Percentiles rank a stretch among this genome's conserved stretches.
phyloP scores from a whole-genome alignment of 2,329 filamentous ascomycete species.

The Aspergillus eucalypticola region DNA sequence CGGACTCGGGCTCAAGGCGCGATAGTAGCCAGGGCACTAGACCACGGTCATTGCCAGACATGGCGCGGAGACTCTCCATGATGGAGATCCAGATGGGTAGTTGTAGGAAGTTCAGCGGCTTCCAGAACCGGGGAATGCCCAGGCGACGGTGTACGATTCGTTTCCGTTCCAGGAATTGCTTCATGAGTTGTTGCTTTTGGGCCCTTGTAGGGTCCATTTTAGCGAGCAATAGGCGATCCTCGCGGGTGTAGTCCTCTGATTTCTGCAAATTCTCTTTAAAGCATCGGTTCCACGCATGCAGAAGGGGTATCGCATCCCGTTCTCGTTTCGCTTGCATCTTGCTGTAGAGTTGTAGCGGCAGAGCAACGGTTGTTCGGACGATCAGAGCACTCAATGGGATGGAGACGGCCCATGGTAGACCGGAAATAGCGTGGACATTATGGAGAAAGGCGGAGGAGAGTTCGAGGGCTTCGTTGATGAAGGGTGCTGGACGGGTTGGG shows the following conservation, averaged over 20 bases:
- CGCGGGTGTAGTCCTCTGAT: neutral
- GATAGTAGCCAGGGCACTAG: constrained; percentile 42
- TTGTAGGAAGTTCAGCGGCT: constrained; percentile 39
- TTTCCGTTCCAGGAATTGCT: constrained; percentile 28
- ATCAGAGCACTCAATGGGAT: constrained; percentile 57
- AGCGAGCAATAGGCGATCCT: constrained; percentile 13
- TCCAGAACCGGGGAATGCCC: constrained; percentile 37
- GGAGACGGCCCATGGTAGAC: constrained; percentile 56
- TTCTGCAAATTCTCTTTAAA: constrained; percentile 18
- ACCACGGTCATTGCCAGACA: constrained; percentile 47
- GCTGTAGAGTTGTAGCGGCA: constrained; percentile 50
- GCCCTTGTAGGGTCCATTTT: constrained; percentile 18
- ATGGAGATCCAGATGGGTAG: constrained; percentile 50
- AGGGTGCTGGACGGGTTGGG: constrained; percentile 45
- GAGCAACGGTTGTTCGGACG: constrained; percentile 50
- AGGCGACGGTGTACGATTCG: constrained; percentile 36
- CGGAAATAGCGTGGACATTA: constrained; percentile 51
- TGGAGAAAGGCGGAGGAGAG: constrained; percentile 50
- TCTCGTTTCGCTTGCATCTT: constrained; percentile 43
- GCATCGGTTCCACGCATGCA: constrained; percentile 36
- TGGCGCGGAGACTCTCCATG: constrained; percentile 51
- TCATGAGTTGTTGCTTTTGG: constrained; percentile 1
- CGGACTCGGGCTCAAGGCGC: constrained; percentile 19
- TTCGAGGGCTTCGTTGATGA: constrained; percentile 47
- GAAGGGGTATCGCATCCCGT: constrained; percentile 45